Evolutionary conservation across 2,329 filamentous ascomycete species (phyloP).

Genomic region (Aureobasidium lini): DNA sequence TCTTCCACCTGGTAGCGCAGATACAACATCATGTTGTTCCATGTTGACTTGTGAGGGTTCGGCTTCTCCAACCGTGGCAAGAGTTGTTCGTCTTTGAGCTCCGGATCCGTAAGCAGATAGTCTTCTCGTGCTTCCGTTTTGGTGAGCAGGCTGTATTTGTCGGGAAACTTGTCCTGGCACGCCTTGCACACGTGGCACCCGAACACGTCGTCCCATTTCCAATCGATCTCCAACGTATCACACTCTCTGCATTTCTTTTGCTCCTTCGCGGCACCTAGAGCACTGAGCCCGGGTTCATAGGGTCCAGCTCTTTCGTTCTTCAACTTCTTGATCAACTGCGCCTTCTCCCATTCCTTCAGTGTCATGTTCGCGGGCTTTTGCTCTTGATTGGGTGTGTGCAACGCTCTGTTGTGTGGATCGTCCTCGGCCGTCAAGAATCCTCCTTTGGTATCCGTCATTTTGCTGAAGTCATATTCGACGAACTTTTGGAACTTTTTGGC

Average conservation of each 20-base stretch:
- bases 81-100: conserved; percentile 80
- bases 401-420: conserved; percentile 78
- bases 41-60: conserved; percentile 91
- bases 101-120: conserved; percentile 89
- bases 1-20: conserved; percentile 89
- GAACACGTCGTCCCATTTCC: conserved; percentile 86
- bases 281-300: conserved; percentile 82
- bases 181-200: conserved; percentile 63
- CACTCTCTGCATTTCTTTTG: conserved; percentile 75
- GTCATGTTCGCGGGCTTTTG: conserved; percentile 83
- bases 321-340: conserved; percentile 66
- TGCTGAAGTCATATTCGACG: conserved; percentile 95
- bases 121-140: conserved; percentile 96
- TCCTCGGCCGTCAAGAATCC: conserved; percentile 88
- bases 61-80: conserved; percentile 81
- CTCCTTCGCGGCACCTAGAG: conserved; percentile 52
- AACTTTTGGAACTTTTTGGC: conserved; percentile 87
- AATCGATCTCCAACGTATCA: conserved; percentile 78
- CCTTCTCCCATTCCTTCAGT: conserved; percentile 79
- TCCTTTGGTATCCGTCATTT: conserved; percentile 97
- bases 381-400: conserved; percentile 52
- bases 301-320: conserved; percentile 68
- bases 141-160: conserved; percentile 90
- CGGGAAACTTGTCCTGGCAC: conserved; percentile 84
- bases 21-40: conserved; percentile 99